These are phyloP conservation scores for Zizania palustris DNA, from an alignment of 202 grass and related monocot species.

Conservation along the genomic window DNA sequence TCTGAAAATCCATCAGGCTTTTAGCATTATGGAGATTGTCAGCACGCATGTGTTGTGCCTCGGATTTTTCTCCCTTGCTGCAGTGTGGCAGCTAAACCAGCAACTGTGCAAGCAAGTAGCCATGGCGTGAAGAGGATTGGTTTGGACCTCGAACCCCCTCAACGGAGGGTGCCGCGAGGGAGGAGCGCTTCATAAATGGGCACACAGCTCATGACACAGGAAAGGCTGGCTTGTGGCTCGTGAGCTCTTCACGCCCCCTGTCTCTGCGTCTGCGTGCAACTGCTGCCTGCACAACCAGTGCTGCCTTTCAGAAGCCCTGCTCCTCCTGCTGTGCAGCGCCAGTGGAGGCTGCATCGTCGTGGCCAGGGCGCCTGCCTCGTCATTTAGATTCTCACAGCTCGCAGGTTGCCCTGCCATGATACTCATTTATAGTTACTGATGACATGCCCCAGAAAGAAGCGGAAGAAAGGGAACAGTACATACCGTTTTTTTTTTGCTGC, in stretches of 20 bases:
- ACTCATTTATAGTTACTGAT: slow-evolving; percentile 28
- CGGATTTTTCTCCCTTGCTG: not conserved
- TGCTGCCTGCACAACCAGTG: slow-evolving; percentile 21
- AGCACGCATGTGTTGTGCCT: not conserved
- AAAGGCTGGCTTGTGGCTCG: no score
- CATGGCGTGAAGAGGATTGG: slow-evolving; percentile 19
- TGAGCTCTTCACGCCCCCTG: not conserved
- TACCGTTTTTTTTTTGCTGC: not conserved
- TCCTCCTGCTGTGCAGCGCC: not conserved
- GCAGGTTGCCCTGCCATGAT: slow-evolving; percentile 20
- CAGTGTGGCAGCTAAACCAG: no score
- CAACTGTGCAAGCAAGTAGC: not conserved
- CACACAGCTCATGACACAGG: slow-evolving; percentile 29
- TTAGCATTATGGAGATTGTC: not conserved
- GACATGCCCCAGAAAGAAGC: not conserved
- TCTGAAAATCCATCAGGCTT: not conserved
- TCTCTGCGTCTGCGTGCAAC: slow-evolving; percentile 11
- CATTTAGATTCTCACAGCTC: slow-evolving; percentile 40
- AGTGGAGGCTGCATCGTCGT: slow-evolving; percentile 32
- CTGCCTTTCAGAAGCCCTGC: slow-evolving; percentile 21
- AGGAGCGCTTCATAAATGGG: slow-evolving; percentile 21
- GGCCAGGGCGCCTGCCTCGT: slow-evolving; percentile 17
- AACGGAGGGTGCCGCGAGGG: not conserved
- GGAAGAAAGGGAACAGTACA: not conserved
- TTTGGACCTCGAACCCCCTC: slow-evolving; percentile 17